A percentile compares a stretch with the other conserved stretches of the same genome.
These are phyloP conservation scores for Rheum nobile DNA, from an alignment of 148 eudicot genomes.

Conservation along the genomic window DNA sequence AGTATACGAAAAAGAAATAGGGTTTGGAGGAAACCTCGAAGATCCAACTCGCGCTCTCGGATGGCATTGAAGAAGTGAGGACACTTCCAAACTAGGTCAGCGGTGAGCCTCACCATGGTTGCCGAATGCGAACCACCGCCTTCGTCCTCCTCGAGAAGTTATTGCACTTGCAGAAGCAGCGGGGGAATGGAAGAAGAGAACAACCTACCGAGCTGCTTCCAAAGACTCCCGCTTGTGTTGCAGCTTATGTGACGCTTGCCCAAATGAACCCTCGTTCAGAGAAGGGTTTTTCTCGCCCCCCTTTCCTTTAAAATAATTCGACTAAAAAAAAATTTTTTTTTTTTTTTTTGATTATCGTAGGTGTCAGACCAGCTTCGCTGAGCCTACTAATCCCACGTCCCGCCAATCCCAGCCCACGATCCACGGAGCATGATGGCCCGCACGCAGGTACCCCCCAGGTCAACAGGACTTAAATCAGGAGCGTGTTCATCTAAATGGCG, in stretches of 20 bases:
- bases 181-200: background rate
- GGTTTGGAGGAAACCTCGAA: constrained; percentile 49
- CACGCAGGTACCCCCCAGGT: too few species aligned
- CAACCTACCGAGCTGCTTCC: background rate
- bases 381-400: too few species aligned
- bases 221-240: background rate
- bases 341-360: too few species aligned
- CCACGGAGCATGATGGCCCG: too few species aligned
- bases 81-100: constrained; percentile 93
- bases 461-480: too few species aligned
- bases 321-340: too few species aligned
- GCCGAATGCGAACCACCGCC: background rate
- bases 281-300: background rate
- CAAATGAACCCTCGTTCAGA: background rate
- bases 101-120: constrained; percentile 73
- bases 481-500: too few species aligned
- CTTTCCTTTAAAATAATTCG: background rate
- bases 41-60: constrained; percentile 91
- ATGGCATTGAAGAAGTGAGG: constrained; percentile 96
- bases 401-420: too few species aligned
- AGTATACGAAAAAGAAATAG: background rate
- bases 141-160: background rate
- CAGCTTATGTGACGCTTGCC: background rate
- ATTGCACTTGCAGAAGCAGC: background rate
- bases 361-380: too few species aligned